Evolutionary conservation across 352 stramenopile species (phyloP), one percentile per base, ranked within the genome.

Genomic region (Pythium volutum): DNA sequence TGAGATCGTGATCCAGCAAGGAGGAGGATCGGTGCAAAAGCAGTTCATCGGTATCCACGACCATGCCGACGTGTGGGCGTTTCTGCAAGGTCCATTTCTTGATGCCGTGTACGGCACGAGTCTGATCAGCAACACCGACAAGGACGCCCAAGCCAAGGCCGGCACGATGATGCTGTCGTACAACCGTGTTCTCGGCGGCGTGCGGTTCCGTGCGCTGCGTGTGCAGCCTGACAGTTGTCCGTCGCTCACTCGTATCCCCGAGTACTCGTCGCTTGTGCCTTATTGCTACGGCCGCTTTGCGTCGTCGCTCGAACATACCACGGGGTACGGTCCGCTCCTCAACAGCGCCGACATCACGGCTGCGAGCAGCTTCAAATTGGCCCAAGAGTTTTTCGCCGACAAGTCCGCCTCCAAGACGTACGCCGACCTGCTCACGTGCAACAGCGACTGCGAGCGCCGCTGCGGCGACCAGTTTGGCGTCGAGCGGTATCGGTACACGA

Each of bases 211-310:
- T 11, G 77, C 77, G n/a, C 36, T 89, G 26, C 77, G 79, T 12
- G 76, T 91, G 31, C 64, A 71, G 27, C 73, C 71, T 43, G 75
- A 76, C 41, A 81, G 79, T 45, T 91, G 79, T 46, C 67, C 72
- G 0, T 48, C 59, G 4, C 68, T 88, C 10, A 70, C 63, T 25
- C 67, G 81, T 22, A 77, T 89, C 36, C 77, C 79, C 0, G 76
- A 89, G 66, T 91, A 88, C 57, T 49, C 79, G n/a, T 68, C 64
- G 22, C 73, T 87, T 26, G 53, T 88, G 15, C 73, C 79, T 31
- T 88, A 74, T 58, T 91, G 81, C 68, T 91, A 87, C 47, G 79
- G 76, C 0, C 52, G 63, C 1, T 87, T 88, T 49, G 59, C 74
- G 0, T 41, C 38, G 6, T 51, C 41, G 4, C 55, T 57, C 8